Conservation (phyloP, 2,329 filamentous ascomycete species). For the Cryphonectria naterciae region DNA sequence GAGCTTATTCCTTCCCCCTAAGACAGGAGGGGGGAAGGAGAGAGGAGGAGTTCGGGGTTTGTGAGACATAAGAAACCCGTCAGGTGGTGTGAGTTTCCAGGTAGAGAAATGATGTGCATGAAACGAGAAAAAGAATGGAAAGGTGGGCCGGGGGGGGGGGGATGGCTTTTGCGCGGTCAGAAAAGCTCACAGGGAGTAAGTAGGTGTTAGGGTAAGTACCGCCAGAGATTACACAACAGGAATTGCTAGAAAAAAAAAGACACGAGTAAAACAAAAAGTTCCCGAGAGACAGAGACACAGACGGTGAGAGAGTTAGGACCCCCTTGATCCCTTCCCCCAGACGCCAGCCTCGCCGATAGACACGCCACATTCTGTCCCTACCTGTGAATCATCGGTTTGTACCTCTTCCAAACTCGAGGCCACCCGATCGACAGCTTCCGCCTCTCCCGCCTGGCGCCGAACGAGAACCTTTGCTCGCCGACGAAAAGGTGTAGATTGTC, state of each 20-base stretch:
- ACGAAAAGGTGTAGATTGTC: background rate
- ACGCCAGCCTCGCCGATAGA: background rate
- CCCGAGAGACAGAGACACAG: background rate
- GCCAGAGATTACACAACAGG: background rate
- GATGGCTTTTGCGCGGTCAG: background rate
- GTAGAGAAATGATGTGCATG: background rate
- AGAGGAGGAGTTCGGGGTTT: background rate
- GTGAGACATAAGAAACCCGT: background rate
- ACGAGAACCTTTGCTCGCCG: background rate
- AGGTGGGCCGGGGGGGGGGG: too few relatives aligned
- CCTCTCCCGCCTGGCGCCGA: background rate
- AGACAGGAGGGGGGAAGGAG: background rate
- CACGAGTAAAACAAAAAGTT: background rate
- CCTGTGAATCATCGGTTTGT: background rate
- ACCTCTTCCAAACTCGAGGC: background rate
- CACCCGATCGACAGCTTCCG: background rate
- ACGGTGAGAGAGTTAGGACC: background rate
- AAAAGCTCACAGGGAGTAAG: background rate
- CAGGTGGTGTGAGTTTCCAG: background rate
- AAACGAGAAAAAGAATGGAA: background rate
- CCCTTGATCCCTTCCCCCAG: background rate
- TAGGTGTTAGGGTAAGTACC: background rate
- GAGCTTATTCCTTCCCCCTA: background rate
- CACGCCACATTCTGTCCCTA: background rate
- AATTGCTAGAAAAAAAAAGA: background rate